Percentiles rank a stretch among this genome's conserved stretches.
phyloP scores from a whole-genome alignment of 179 eudicot species.

The Patellifolia procumbens region DNA sequence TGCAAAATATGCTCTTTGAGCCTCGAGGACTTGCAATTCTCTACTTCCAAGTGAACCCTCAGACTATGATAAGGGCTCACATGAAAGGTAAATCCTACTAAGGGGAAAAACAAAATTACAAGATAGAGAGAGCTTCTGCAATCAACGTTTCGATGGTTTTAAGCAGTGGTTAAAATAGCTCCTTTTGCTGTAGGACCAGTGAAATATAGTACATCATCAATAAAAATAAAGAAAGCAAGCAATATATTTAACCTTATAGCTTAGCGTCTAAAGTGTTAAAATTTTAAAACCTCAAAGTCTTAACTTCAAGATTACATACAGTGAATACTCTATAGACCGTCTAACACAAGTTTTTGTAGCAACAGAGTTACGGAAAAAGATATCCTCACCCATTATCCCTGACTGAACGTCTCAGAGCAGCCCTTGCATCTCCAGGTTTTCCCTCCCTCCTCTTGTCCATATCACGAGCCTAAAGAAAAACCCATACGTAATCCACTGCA shows the following conservation, averaged over 20 bases:
- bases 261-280: too few relatives aligned
- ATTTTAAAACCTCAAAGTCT: too few relatives aligned
- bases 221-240: slow-evolving; percentile 10
- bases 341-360: too few relatives aligned
- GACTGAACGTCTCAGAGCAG: slow-evolving; percentile 82
- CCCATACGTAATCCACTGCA: slow-evolving; percentile 13
- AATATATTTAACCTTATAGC: too few relatives aligned
- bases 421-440: slow-evolving; percentile 92
- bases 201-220: background rate
- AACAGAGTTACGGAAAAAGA: background rate
- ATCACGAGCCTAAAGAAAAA: slow-evolving; percentile 67
- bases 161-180: background rate
- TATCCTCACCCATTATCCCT: slow-evolving; percentile 84
- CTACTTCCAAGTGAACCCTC: background rate
- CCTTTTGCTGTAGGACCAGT: background rate
- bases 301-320: too few relatives aligned
- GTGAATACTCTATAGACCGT: too few relatives aligned
- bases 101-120: too few relatives aligned
- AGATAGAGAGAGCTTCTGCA: background rate
- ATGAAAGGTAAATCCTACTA: background rate
- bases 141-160: background rate
- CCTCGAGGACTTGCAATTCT: background rate
- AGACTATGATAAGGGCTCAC: background rate
- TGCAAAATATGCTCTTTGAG: background rate
- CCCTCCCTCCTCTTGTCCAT: slow-evolving; percentile 98